Conservation (phyloP, 1,284 basidiomycete genomes). For the Boletus sp. region DNA sequence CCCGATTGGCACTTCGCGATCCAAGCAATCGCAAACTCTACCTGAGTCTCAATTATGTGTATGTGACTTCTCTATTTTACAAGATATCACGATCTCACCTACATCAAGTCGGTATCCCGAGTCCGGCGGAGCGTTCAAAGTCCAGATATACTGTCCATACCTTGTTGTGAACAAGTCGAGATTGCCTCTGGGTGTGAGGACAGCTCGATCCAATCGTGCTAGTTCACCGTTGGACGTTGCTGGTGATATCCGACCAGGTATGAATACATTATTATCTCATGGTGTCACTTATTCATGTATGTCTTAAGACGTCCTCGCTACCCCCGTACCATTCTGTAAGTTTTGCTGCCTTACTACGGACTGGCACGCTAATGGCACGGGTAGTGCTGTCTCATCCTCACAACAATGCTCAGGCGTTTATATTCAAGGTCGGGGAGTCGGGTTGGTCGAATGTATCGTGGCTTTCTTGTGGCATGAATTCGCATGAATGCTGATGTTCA, state of each 20-base stretch:
- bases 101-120: slow-evolving; percentile 73
- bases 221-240: slow-evolving; percentile 81
- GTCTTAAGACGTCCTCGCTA: slow-evolving; percentile 52
- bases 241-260: slow-evolving; percentile 68
- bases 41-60: slow-evolving; percentile 89
- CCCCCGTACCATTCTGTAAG: slow-evolving; percentile 76
- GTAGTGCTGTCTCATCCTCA: slow-evolving; percentile 87
- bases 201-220: slow-evolving; percentile 68
- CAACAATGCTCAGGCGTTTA: slow-evolving; percentile 82
- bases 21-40: slow-evolving; percentile 76
- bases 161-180: slow-evolving; percentile 94
- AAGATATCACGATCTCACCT: slow-evolving; percentile 1
- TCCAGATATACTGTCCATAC: slow-evolving; percentile 95
- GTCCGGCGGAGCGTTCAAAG: slow-evolving; percentile 97
- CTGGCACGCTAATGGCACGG: slow-evolving; percentile 31
- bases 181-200: slow-evolving; percentile 77
- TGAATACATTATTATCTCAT: neutral
- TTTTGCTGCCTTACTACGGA: slow-evolving; percentile 35
- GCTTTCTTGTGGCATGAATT: neutral
- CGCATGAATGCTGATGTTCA: slow-evolving; percentile 2
- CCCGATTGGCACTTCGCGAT: slow-evolving; percentile 73
- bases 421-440: slow-evolving; percentile 85
- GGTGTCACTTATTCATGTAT: slow-evolving; percentile 8
- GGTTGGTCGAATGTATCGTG: slow-evolving; percentile 79
- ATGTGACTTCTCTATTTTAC: slow-evolving; percentile 29